Percentiles rank a stretch among this genome's conserved stretches.
These are phyloP conservation scores for Chionographis japonica DNA, from an alignment of 106 monocot species.

Conservation along the genomic window DNA sequence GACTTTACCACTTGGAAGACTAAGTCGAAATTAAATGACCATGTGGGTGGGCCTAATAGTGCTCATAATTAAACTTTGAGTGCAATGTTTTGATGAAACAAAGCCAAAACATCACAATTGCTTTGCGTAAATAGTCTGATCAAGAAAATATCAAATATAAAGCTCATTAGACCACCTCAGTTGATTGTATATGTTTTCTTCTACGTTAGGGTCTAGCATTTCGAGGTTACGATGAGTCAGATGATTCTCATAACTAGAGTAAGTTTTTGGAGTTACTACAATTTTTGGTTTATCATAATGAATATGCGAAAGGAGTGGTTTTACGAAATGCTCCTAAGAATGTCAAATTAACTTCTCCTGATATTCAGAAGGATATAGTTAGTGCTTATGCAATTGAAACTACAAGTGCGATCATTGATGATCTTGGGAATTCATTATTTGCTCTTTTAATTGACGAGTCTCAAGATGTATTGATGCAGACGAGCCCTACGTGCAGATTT, in stretches of 20 bases:
- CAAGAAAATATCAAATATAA: not conserved
- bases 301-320: not conserved
- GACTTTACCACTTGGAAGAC: slow-evolving; percentile 6
- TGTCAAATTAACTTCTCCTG: not conserved
- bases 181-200: slow-evolving; percentile 4
- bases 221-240: slow-evolving; percentile 1
- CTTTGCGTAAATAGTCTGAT: too few species aligned
- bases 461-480: too few species aligned
- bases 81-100: slow-evolving; percentile 1
- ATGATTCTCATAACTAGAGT: not conserved
- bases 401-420: not conserved
- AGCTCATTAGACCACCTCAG: not conserved
- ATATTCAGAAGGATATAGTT: not conserved
- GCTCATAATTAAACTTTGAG: not conserved
- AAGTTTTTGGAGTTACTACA: not conserved
- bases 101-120: not conserved
- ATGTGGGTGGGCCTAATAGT: slow-evolving; percentile 4
- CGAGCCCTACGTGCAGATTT: too few species aligned
- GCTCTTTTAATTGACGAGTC: not conserved
- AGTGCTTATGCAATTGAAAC: too few species aligned
- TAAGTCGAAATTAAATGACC: not conserved
- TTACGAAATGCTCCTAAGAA: not conserved
- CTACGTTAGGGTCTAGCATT: not conserved
- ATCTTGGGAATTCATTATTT: not conserved
- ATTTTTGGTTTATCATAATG: not conserved